Evolutionary conservation across 2,329 filamentous ascomycete species (phyloP).

Genomic region (Hypoxylon sp.): DNA sequence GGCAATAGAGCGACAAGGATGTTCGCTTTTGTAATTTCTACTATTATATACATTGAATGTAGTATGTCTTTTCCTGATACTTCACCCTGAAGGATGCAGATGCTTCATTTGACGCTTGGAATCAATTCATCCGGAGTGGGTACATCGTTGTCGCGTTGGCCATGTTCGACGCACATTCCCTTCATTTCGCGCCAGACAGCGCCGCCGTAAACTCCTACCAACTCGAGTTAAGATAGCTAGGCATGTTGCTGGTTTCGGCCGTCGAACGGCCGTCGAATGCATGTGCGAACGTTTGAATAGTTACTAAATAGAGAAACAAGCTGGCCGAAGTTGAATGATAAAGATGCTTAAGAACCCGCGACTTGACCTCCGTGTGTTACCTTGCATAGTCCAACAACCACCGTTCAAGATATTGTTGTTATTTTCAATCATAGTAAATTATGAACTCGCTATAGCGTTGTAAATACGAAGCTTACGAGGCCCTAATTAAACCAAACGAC

Average conservation of each 20-base stretch:
- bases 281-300: no score
- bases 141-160: slow-evolving; percentile 10
- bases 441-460: no score
- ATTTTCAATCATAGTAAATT: no score
- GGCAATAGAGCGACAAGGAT: no score
- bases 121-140: slow-evolving; percentile 3
- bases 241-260: background rate
- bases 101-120: slow-evolving; percentile 20
- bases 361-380: background rate
- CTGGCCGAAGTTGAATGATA: no score
- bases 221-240: background rate
- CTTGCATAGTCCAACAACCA: slow-evolving; percentile 2
- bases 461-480: slow-evolving; percentile 14
- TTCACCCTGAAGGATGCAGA: slow-evolving; percentile 21
- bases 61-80: slow-evolving; percentile 4
- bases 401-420: slow-evolving; percentile 1
- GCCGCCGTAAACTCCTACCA: slow-evolving; percentile 13
- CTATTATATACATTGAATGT: no score
- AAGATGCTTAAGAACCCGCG: slow-evolving; percentile 9
- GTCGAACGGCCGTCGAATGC: background rate
- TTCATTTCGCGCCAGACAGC: slow-evolving; percentile 12
- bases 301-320: no score
- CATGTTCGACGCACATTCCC: slow-evolving; percentile 1
- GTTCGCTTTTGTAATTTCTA: no score
- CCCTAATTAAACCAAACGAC: slow-evolving; percentile 15